Conservation (phyloP, 2,329 filamentous ascomycete genomes). For the Penicillium sp. region DNA sequence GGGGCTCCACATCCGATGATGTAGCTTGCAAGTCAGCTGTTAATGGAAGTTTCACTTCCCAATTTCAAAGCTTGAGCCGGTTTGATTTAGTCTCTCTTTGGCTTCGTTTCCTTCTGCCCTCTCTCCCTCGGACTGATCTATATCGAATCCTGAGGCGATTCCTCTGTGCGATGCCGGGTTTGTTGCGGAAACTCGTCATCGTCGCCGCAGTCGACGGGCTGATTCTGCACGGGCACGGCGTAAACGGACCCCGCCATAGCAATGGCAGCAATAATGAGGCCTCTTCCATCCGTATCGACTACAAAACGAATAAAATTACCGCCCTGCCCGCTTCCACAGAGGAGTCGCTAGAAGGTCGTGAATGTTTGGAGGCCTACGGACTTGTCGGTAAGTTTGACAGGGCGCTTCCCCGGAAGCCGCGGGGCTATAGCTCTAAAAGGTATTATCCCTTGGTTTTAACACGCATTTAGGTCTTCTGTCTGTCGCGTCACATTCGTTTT, state of each 20-base stretch:
- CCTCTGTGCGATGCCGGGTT: constrained; percentile 62
- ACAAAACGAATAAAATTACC: constrained; percentile 59
- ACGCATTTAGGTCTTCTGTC: constrained; percentile 71
- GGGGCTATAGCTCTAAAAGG: background rate
- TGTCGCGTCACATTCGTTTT: constrained; percentile 76
- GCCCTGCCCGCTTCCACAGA: constrained; percentile 40
- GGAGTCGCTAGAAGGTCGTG: constrained; percentile 28
- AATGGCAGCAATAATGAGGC: constrained; percentile 53
- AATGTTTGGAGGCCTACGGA: constrained; percentile 51
- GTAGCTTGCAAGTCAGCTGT: constrained; percentile 26
- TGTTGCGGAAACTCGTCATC: constrained; percentile 78
- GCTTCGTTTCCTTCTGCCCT: background rate
- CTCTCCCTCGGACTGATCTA: background rate
- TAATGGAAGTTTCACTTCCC: constrained; percentile 17
- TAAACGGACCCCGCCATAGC: constrained; percentile 41
- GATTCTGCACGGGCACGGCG: constrained; percentile 70
- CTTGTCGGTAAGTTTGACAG: constrained; percentile 55
- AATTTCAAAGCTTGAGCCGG: background rate
- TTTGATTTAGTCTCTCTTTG: background rate
- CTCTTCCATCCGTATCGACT: constrained; percentile 68
- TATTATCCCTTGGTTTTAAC: background rate
- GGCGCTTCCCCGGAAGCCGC: background rate
- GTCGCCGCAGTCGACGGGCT: constrained; percentile 81
- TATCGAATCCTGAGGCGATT: background rate
- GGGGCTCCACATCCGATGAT: constrained; percentile 26